A percentile compares a stretch with the other conserved stretches of the same genome.
phyloP scores from a whole-genome alignment of 2,329 filamentous ascomycete genomes.

The Metarhizium humberi region DNA sequence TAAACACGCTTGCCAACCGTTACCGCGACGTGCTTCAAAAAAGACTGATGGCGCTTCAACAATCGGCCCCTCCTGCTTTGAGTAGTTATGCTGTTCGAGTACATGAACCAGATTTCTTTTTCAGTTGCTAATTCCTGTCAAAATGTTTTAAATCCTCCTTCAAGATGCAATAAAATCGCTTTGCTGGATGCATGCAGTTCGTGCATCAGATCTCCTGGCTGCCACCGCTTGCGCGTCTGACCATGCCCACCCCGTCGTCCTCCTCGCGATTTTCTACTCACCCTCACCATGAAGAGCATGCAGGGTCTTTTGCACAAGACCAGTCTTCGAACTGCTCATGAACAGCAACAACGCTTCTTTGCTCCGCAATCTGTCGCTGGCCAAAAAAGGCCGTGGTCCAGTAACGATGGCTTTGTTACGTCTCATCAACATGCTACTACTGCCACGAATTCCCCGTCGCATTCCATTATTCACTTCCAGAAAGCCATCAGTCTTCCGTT shows the following conservation, averaged over 20 bases:
- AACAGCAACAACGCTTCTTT: constrained; percentile 25
- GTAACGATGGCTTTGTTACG: constrained; percentile 4
- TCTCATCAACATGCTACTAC: background rate
- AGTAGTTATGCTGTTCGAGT: too few species aligned
- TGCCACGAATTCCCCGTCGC: background rate
- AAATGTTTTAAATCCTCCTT: background rate
- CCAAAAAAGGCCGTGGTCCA: constrained; percentile 34
- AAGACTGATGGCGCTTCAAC: background rate
- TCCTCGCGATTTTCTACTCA: background rate
- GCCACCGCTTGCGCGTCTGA: background rate
- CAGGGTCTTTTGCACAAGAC: constrained; percentile 38
- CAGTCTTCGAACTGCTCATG: constrained; percentile 38
- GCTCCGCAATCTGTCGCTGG: constrained; percentile 34
- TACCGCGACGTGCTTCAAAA: background rate
- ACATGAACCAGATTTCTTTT: background rate
- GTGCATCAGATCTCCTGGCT: background rate
- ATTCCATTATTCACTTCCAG: constrained; percentile 20
- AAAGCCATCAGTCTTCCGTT: constrained; percentile 22
- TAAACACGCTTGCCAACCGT: background rate
- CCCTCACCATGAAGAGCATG: constrained; percentile 28
- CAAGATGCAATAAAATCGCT: background rate
- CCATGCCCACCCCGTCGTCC: background rate
- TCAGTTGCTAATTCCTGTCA: background rate
- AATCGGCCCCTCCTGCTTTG: background rate
- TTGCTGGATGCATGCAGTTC: background rate